phyloP scores from a whole-genome alignment of 2,329 filamentous ascomycete species.

The Calonectria fujianensis region DNA sequence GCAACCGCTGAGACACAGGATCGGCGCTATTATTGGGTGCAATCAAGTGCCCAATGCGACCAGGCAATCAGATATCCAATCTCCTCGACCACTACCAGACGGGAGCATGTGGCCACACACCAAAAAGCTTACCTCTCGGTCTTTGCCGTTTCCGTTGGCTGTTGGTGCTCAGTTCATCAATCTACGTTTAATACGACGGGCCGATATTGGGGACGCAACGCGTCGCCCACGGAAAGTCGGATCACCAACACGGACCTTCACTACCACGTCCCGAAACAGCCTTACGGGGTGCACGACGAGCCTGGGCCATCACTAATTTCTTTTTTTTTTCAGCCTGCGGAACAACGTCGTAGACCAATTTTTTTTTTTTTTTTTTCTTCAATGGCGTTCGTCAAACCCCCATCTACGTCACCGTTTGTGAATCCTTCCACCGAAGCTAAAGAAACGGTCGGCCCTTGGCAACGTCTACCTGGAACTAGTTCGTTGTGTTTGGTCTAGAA shows the following conservation, averaged over 20 bases:
- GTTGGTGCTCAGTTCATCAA: slow-evolving; percentile 19
- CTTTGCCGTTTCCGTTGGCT: slow-evolving; percentile 13
- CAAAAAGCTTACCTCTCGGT: slow-evolving; percentile 3
- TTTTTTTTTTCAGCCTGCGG: not conserved
- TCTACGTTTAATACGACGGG: slow-evolving; percentile 11
- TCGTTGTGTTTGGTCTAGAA: not conserved
- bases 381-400: not conserved
- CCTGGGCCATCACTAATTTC: not conserved
- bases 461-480: not conserved
- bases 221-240: slow-evolving; percentile 32
- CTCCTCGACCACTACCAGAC: not conserved
- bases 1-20: not conserved
- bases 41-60: slow-evolving; percentile 16
- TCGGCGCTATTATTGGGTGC: slow-evolving; percentile 10
- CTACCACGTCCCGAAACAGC: slow-evolving; percentile 14
- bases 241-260: slow-evolving; percentile 15
- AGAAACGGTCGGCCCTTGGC: not conserved
- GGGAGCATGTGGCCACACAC: not conserved
- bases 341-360: not conserved
- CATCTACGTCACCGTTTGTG: not conserved
- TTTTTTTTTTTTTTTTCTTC: not conserved
- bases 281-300: not conserved
- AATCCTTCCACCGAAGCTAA: not conserved
- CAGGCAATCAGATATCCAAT: not conserved
- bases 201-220: slow-evolving; percentile 16